A percentile compares a stretch with the other conserved stretches of the same genome.
phyloP scores from a whole-genome alignment of 345 rosid genomes.

The Populus simonii region DNA sequence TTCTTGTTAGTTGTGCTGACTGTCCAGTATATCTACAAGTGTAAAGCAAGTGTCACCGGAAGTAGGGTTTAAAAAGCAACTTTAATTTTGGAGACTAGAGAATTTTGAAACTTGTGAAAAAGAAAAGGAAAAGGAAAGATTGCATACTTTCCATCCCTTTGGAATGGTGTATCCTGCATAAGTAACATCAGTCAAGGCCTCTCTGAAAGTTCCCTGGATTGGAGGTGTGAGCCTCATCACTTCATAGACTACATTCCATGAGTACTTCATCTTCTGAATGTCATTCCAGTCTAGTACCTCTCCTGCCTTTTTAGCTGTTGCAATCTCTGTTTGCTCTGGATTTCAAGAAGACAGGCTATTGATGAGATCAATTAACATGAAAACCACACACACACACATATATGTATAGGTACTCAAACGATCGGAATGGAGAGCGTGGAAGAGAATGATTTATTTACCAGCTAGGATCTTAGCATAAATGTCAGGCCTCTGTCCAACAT shows the following conservation, averaged over 20 bases:
- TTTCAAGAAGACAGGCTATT: background rate
- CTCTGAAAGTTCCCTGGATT: conserved; percentile 54
- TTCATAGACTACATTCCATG: conserved; percentile 45
- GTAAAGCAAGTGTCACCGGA: background rate
- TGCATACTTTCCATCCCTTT: conserved; percentile 49
- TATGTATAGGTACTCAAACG: background rate
- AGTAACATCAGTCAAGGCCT: conserved; percentile 41
- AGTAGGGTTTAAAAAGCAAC: background rate
- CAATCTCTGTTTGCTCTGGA: conserved; percentile 42
- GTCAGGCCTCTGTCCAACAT: conserved; percentile 49
- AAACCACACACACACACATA: too few species aligned
- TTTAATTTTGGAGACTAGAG: too few species aligned
- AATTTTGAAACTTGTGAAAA: too few species aligned
- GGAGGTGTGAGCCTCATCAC: conserved; percentile 56
- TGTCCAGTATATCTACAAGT: conserved; percentile 41
- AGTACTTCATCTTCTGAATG: conserved; percentile 48
- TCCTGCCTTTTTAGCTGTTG: conserved; percentile 25
- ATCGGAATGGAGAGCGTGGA: background rate
- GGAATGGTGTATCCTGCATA: conserved; percentile 54
- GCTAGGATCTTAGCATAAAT: conserved; percentile 37
- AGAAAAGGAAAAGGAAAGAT: too few species aligned
- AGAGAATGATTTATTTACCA: conserved; percentile 19
- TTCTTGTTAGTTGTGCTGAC: conserved; percentile 45
- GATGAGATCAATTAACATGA: background rate
- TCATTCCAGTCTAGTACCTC: conserved; percentile 47